A percentile compares a stretch with the other conserved stretches of the same genome.
These are phyloP conservation scores for Alternaria metachromatica DNA, from an alignment of 2,329 filamentous ascomycete species.

Conservation along the genomic window DNA sequence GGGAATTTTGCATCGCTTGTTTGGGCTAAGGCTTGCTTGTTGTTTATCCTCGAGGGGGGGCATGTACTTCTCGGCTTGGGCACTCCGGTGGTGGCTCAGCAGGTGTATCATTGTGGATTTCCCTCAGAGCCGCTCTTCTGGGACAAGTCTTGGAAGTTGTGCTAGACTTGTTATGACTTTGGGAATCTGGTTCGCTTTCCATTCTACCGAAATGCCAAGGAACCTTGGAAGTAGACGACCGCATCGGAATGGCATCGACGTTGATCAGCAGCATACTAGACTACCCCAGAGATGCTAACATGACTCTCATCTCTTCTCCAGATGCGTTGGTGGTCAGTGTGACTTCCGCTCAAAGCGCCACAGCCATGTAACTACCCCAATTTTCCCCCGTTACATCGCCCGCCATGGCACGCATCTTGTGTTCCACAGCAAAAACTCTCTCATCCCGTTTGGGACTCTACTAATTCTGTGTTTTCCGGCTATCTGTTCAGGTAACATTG, in stretches of 20 bases:
- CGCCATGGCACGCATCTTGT: not conserved
- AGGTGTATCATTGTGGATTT: not conserved
- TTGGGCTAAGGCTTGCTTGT: constrained; percentile 14
- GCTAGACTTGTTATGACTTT: not conserved
- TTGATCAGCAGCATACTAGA: not conserved
- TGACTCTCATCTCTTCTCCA: not conserved
- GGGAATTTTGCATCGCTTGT: constrained; percentile 17
- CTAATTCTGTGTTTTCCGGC: not conserved
- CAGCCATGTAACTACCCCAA: not conserved
- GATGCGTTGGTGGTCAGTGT: not conserved
- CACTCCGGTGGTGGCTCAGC: not conserved
- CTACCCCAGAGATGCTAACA: not conserved
- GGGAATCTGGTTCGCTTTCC: not conserved
- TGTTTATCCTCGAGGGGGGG: not conserved
- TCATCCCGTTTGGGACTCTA: not conserved
- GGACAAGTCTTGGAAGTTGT: not conserved
- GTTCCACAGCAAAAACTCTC: not conserved
- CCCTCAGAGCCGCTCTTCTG: not conserved
- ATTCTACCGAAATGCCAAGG: not conserved
- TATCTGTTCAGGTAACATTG: not conserved
- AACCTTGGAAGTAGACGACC: not conserved
- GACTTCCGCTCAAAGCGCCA: not conserved
- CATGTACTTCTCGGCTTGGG: not conserved
- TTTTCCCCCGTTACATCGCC: not conserved
- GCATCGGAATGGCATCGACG: not conserved